A percentile compares a stretch with the other conserved stretches of the same genome.
Evolutionary conservation across 768 basidiomycete genomes (phyloP).

Genomic region (Boletus sensibilis): DNA sequence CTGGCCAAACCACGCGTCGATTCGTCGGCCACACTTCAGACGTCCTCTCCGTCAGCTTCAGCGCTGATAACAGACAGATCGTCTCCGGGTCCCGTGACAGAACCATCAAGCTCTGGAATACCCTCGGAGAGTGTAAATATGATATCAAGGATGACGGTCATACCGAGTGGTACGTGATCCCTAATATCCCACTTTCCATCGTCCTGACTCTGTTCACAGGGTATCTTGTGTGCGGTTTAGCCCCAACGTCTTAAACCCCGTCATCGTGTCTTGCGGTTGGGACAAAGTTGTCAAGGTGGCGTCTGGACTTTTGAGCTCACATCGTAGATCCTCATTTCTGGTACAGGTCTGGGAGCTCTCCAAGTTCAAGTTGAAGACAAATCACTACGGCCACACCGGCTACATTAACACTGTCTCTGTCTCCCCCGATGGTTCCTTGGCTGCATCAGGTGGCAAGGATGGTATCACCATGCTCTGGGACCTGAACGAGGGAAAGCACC

Average conservation of each 20-base stretch:
- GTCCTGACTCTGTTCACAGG: conserved; percentile 43
- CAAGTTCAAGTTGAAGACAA: conserved; percentile 99
- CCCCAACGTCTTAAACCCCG: conserved; percentile 95
- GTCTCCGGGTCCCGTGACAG: conserved; percentile 97
- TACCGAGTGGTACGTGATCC: conserved; percentile 73
- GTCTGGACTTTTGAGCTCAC: not conserved
- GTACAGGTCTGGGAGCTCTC: conserved; percentile 98
- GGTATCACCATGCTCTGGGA: conserved; percentile 99
- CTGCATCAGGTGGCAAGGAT: conserved; percentile 99
- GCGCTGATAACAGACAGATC: conserved; percentile 99
- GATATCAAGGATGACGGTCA: conserved; percentile 99
- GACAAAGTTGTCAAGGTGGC: conserved; percentile 99
- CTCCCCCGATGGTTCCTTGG: conserved; percentile 97
- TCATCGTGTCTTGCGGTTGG: conserved; percentile 99
- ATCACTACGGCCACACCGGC: conserved; percentile 99
- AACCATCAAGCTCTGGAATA: conserved; percentile 99
- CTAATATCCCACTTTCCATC: not conserved
- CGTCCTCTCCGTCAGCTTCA: conserved; percentile 98
- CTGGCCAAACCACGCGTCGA: conserved; percentile 90
- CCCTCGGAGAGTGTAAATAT: conserved; percentile 99
- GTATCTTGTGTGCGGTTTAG: conserved; percentile 99
- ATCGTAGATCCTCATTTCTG: conserved; percentile 25
- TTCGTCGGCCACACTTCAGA: conserved; percentile 98
- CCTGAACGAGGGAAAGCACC: conserved; percentile 99
- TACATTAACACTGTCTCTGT: conserved; percentile 99